These are phyloP conservation scores for Candida sanyaensis DNA, from an alignment of 1,139 yeast genomes.

Conservation along the genomic window DNA sequence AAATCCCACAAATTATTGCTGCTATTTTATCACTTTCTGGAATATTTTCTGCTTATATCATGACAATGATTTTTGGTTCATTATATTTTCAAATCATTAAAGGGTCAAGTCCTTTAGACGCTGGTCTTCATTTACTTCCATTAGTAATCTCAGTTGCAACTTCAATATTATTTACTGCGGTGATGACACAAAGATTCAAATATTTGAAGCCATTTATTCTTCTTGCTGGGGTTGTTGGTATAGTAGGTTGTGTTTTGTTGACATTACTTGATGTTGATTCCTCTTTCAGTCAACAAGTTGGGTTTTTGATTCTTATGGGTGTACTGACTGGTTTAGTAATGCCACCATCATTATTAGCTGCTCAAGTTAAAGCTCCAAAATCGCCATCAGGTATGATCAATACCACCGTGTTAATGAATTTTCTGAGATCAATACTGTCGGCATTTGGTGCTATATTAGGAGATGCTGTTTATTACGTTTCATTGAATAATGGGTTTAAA, in stretches of 20 bases:
- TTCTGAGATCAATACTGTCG: slow-evolving; percentile 29
- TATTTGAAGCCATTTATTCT: slow-evolving; percentile 33
- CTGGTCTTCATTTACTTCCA: slow-evolving; percentile 43
- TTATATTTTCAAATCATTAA: slow-evolving; percentile 42
- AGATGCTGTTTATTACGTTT: slow-evolving; percentile 33
- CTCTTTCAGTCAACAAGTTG: slow-evolving; percentile 29
- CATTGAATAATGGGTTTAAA: slow-evolving; percentile 22
- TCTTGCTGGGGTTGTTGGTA: slow-evolving; percentile 26
- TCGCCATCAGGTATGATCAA: slow-evolving; percentile 39
- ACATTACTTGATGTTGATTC: slow-evolving; percentile 34
- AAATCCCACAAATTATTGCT: slow-evolving; percentile 25
- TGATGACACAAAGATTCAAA: slow-evolving; percentile 29
- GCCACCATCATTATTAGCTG: slow-evolving; percentile 30
- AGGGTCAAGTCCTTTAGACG: slow-evolving; percentile 32
- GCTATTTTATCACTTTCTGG: slow-evolving; percentile 23
- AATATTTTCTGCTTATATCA: slow-evolving; percentile 27
- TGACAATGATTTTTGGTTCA: slow-evolving; percentile 26
- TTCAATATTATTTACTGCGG: slow-evolving; percentile 29
- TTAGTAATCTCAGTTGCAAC: slow-evolving; percentile 34
- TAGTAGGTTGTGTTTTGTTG: slow-evolving; percentile 37
- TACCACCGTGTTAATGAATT: slow-evolving; percentile 35
- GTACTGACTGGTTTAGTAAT: slow-evolving; percentile 29
- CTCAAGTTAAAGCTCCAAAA: slow-evolving; percentile 39
- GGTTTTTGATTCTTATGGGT: slow-evolving; percentile 35
- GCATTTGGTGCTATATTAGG: slow-evolving; percentile 35